Evolutionary conservation across 2,329 filamentous ascomycete species (phyloP).

Genomic region (Ascochyta clinopodiicola): DNA sequence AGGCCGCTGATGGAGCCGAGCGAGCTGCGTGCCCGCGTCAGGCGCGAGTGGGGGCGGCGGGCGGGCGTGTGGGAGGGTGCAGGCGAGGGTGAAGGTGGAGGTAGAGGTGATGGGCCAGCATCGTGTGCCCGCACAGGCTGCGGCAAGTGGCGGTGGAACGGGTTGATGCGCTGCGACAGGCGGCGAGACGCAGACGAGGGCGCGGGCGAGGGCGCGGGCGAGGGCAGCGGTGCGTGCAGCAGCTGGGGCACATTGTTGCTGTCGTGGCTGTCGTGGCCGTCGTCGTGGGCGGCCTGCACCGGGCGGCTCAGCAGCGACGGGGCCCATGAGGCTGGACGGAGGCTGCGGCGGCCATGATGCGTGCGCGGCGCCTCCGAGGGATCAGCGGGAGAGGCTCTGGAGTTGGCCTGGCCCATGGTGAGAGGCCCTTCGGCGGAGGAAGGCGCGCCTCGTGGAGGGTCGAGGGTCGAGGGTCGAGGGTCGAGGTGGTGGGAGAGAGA

Average conservation of each 20-base stretch:
- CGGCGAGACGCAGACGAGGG: slow-evolving; percentile 19
- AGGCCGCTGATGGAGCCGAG: slow-evolving; percentile 44
- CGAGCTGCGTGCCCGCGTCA: slow-evolving; percentile 46
- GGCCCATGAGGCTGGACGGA: slow-evolving; percentile 45
- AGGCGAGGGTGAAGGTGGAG: not conserved
- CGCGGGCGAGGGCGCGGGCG: slow-evolving; percentile 26
- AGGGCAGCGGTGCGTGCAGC: slow-evolving; percentile 24
- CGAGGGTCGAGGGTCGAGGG: too few species aligned
- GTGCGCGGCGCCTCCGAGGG: slow-evolving; percentile 10
- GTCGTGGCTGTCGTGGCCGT: not conserved
- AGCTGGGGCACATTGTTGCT: slow-evolving; percentile 1
- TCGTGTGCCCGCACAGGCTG: slow-evolving; percentile 34
- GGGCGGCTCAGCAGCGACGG: slow-evolving; percentile 31
- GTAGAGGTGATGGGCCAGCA: slow-evolving; percentile 32
- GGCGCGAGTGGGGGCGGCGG: slow-evolving; percentile 40
- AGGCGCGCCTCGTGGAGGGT: slow-evolving; percentile 24
- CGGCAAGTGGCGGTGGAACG: slow-evolving; percentile 41
- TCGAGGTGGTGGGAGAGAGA: slow-evolving; percentile 1
- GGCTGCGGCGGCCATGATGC: slow-evolving; percentile 31
- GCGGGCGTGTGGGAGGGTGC: slow-evolving; percentile 2
- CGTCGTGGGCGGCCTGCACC: slow-evolving; percentile 18
- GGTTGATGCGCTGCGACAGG: slow-evolving; percentile 33
- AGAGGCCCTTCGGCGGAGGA: slow-evolving; percentile 34
- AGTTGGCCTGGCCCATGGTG: slow-evolving; percentile 50
- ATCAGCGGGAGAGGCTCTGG: slow-evolving; percentile 23